Base-by-base conservation (phyloP, 2,329 filamentous ascomycete genomes). In the Trichoderma sp. region DNA sequence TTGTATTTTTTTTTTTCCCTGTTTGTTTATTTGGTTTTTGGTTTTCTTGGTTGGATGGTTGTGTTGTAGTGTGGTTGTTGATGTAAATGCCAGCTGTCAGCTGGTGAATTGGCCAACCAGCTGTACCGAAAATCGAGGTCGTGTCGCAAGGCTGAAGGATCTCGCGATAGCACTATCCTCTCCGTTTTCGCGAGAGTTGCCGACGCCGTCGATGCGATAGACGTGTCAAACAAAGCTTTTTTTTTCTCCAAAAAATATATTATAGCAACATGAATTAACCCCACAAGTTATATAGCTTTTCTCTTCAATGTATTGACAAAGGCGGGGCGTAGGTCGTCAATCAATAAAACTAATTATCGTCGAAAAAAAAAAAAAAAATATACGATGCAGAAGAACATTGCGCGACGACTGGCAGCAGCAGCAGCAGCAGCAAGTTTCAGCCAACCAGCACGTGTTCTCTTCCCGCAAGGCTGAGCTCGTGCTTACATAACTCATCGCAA, bases 1-100 rank as follows among this genome's bases (percentile, higher is more conserved):
- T 19, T 54, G 17, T 19, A 77, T 78, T 59, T 39, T 42, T 45
- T 45, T 39, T 12, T 54, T 27, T 29, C 4, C n/a, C 35, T 4
- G 3, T 48, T 45, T 65, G 9, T 29, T 35, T 34, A 3, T 17
- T 19, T n/a, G 27, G 1, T 2, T 48, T 5, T 45, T 48, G 19
- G 29, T 35, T 3, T 2, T 48, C 8, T 45, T 48, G 19, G 29
- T 4, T 32, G 27, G 4, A 54, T 22, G 8, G 5, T 22, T 5
- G 32, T 22, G 2, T 13, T 4, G 22, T n/a, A 5, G 2, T 5
- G 7, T 19, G 56, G 19, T n/a, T 59, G 5, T 59, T 45, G 22
- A 37, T n/a, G 13, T 1, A 5, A 32, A 53, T 0, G 12, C 7
- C 15, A 6, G 12, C 17, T 52, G 48, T 17, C n/a, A 8, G 48